Conservation (phyloP, 202 grass and related monocot species). For the Miscanthus sacchariflorus region DNA sequence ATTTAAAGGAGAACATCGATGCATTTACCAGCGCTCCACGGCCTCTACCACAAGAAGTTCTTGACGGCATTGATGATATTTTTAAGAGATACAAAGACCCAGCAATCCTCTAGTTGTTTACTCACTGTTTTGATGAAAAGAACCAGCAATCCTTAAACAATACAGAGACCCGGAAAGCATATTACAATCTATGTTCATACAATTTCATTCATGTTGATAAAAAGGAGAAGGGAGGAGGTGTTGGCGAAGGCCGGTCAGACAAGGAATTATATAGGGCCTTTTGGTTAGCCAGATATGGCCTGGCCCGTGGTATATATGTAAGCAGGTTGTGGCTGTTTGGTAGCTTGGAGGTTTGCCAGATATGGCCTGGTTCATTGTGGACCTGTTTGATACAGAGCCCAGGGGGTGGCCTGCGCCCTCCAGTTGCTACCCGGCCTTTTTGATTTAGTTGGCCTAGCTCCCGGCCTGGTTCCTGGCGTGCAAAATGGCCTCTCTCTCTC, state of each 20-base stretch:
- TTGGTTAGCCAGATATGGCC: not conserved
- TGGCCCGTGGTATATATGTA: not conserved
- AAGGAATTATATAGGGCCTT: not conserved
- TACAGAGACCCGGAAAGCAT: not conserved
- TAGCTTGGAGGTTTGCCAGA: not conserved
- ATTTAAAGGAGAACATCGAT: constrained; percentile 82
- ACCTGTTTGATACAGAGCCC: too few species aligned
- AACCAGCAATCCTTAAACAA: not conserved
- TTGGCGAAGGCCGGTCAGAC: not conserved
- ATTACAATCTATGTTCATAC: not conserved
- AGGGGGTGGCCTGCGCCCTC: too few species aligned
- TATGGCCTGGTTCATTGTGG: not conserved
- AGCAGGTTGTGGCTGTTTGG: not conserved
- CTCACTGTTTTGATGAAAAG: not conserved
- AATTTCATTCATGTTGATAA: constrained; percentile 18
- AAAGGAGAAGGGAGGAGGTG: not conserved
- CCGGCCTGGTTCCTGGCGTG: too few species aligned
- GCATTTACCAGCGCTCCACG: constrained; percentile 64
- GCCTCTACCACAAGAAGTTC: constrained; percentile 65
- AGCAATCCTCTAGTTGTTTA: constrained; percentile 55
- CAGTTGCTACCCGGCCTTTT: too few species aligned
- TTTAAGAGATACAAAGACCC: constrained; percentile 90
- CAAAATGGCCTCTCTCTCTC: too few species aligned
- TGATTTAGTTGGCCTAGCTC: too few species aligned
- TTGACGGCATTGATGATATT: constrained; percentile 63